Percentiles rank a stretch among this genome's conserved stretches.
phyloP scores from a whole-genome alignment of 169 alveolate genomes.

The Cryptosporidium parvum region DNA sequence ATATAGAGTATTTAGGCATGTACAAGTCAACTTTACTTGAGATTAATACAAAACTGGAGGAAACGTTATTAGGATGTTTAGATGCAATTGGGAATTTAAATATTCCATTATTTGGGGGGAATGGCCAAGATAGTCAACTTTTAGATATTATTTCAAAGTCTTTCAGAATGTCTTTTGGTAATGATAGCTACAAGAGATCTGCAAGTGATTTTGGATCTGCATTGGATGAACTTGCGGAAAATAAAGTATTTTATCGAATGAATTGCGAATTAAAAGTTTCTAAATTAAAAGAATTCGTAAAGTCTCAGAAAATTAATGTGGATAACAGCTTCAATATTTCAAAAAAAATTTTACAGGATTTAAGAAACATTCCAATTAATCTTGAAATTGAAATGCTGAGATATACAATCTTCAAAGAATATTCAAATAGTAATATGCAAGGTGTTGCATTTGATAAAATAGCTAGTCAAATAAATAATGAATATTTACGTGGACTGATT shows the following conservation, averaged over 20 bases:
- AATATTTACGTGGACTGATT: neutral
- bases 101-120: conserved; percentile 31
- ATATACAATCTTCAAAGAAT: neutral
- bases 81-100: neutral
- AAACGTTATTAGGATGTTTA: neutral
- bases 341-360: neutral
- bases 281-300: neutral
- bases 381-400: neutral
- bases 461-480: neutral
- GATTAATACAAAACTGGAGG: neutral
- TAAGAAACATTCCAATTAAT: neutral
- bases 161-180: conserved; percentile 16
- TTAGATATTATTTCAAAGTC: neutral
- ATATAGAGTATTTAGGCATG: neutral
- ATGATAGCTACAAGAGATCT: neutral
- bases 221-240: neutral
- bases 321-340: neutral
- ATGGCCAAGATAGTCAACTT: neutral
- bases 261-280: neutral
- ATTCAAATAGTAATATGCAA: neutral
- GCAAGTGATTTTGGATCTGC: conserved; percentile 5
- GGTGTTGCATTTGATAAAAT: neutral
- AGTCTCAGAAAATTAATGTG: neutral
- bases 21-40: conserved; percentile 1
- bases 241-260: neutral